Base-by-base conservation (phyloP, 208 protist genomes). In the Acanthamoeba quina region DNA sequence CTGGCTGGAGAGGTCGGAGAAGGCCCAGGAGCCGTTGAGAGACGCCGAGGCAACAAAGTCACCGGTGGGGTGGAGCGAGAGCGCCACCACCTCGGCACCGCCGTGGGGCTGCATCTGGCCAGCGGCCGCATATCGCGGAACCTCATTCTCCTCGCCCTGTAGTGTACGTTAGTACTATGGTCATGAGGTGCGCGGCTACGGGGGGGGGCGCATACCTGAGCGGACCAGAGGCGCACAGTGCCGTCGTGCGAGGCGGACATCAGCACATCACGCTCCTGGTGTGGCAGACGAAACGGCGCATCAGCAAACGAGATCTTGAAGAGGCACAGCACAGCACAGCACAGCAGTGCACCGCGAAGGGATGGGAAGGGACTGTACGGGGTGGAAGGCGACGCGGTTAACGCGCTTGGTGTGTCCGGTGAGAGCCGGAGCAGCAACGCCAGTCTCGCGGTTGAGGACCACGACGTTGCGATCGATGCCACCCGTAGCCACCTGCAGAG, bases 61-160 rank as follows among this genome's bases (percentile, higher is more conserved):
- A n/a, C 96, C 96, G 17, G 95, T 92, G 29, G 97, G 90, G 70
- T 98, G 97, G 1, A 99, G 24, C 7, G 94, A 74, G 17, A 98
- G 10, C 66, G 60, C 94, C 10, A 93, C 95, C 15, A 98, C 96
- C 26, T 92, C 83, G 1, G 31, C 82, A 21, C 41, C 34, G 26
- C n/a, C 31, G 24, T 88, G 37, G 9, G 21, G 64, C 64, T 72
- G 64, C 64, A 72, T 13, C 21, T 72, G 41, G 29, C 26, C 29
- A 41, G 29, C 34, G 5, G 44, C 31, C 29, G n/a, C 31, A 52
- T 70, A 72, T 24, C 19, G 85, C 9, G 64, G 24, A 44, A 66
- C 17, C 11, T 10, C 85, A 52, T 41, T 34, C 85, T 29, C 85
- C 52, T 56, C 52, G 52, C 52, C 26, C 24, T 52, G 21, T 47